Percentiles rank a stretch among this genome's conserved stretches.
Evolutionary conservation across 179 eudicot species (phyloP).

Genomic region (Pouteria campechiana): DNA sequence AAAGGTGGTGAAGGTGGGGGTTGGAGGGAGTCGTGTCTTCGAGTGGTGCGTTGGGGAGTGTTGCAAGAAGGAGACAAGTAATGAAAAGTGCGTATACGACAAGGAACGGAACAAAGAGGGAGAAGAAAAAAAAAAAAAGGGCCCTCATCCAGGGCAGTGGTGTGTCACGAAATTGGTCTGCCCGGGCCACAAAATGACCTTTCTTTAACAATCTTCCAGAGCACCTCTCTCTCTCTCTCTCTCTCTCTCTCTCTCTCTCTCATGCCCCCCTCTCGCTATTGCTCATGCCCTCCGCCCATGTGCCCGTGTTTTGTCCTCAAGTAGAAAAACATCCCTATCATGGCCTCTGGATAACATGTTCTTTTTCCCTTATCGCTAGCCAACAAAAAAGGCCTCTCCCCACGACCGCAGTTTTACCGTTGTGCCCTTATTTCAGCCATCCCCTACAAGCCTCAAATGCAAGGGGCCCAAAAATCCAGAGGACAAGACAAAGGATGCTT

Average conservation of each 20-base stretch:
- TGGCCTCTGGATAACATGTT: conserved; percentile 3
- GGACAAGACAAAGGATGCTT: too few relatives aligned
- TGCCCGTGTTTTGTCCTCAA: conserved; percentile 23
- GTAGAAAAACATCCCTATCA: conserved; percentile 18
- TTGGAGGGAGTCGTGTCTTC: not conserved
- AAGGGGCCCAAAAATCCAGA: too few relatives aligned
- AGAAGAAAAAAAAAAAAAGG: conserved; percentile 11
- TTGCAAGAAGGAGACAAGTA: conserved; percentile 7
- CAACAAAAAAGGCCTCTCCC: not conserved
- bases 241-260: too few relatives aligned
- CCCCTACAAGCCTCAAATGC: too few relatives aligned
- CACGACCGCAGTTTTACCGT: too few relatives aligned
- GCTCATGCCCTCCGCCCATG: too few relatives aligned
- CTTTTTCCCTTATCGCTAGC: conserved; percentile 4
- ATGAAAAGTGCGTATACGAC: conserved; percentile 5
- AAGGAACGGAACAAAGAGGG: conserved; percentile 1
- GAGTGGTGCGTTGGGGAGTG: conserved; percentile 4
- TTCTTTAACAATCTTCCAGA: not conserved
- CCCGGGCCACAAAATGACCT: too few relatives aligned
- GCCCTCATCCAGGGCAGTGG: too few relatives aligned
- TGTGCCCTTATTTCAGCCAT: not conserved
- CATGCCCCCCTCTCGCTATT: too few relatives aligned
- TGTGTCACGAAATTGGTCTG: too few relatives aligned
- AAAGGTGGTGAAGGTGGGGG: conserved; percentile 5
- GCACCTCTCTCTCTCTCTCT: not conserved